Evolutionary conservation across 352 stramenopile genomes (phyloP), one percentile per base, ranked within the genome.

Genomic region (Phytophthora palmivora): DNA sequence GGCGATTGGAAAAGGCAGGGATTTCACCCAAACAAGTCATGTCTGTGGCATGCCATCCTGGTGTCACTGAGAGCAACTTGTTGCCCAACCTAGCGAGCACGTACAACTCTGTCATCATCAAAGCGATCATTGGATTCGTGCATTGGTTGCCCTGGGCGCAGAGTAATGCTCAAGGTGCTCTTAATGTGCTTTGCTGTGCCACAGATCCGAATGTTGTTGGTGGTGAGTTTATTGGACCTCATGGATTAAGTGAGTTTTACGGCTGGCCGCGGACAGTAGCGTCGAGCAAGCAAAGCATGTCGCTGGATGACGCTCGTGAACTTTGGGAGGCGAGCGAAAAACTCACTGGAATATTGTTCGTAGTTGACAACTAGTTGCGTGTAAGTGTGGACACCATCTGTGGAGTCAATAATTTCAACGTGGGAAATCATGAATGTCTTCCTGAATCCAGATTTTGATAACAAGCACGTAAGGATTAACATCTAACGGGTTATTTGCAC

Each of bases 1-100:
- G 84, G 19, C 82, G 88, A 16, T 69, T 97, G 26, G 60, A 88
- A 48, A 70, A 66, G 45, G 65, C 62, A 3, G 75, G 73, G 1
- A 44, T 87, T 45, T 52, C 74, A 32, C 51, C 64, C 2, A 44
- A 51, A 16, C 63, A 74, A 43, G 63, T 90, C 16, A 55, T 83
- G 48, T 88, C 74, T 26, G 64, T 96, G 16, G 67, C 63, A 4
- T 87, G 94, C 19, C 94, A 98, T 63, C 94, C 94, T 6, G 92
- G 92, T 28, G 86, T 93, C 24, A 96, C 81, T 7, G 75, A 86
- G 56, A 86, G 67, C 67, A 84, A 88, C 44, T 38, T 90, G 61
- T 58, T 89, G 39, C 76, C 76, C 0, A 87, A 87, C 56, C 71
- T 89, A n/a, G 61, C 78, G 22, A 58, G 78, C 59, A 88, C 67